A percentile compares a stretch with the other conserved stretches of the same genome.
Evolutionary conservation across 176 grass and related monocot genomes (phyloP).

Genomic region (Themeda triandra): DNA sequence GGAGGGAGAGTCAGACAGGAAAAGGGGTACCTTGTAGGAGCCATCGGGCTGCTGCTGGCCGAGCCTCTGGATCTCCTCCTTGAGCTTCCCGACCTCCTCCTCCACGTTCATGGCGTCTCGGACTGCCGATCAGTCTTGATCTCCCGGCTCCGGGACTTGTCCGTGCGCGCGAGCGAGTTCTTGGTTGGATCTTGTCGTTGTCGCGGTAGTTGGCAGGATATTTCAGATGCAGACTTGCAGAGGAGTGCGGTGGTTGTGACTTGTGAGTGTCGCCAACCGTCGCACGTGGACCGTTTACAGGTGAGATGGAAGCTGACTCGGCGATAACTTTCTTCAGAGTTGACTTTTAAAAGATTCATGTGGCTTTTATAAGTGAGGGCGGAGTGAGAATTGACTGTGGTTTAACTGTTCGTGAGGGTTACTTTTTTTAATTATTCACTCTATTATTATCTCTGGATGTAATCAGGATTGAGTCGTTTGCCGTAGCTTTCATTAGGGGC

Average conservation of each 20-base stretch:
- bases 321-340: background rate
- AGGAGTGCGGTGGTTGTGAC: background rate
- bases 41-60: constrained; percentile 74
- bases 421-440: background rate
- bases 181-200: constrained; percentile 29
- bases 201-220: constrained; percentile 17
- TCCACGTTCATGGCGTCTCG: constrained; percentile 80
- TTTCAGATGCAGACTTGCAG: background rate
- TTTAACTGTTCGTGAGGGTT: background rate
- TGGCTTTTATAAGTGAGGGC: no score
- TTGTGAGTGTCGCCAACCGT: background rate
- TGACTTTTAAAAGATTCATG: no score
- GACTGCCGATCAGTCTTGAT: background rate
- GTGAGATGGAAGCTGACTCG: background rate
- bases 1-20: background rate
- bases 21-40: constrained; percentile 62
- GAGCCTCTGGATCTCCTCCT: constrained; percentile 93
- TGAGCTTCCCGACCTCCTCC: constrained; percentile 86
- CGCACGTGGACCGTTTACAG: background rate
- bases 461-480: background rate
- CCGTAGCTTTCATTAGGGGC: no score
- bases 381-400: no score
- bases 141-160: background rate
- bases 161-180: background rate
- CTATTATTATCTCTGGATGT: background rate